These are phyloP conservation scores for Pseudogymnoascus sp. DNA, from an alignment of 2,329 filamentous ascomycete genomes.

Conservation along the genomic window DNA sequence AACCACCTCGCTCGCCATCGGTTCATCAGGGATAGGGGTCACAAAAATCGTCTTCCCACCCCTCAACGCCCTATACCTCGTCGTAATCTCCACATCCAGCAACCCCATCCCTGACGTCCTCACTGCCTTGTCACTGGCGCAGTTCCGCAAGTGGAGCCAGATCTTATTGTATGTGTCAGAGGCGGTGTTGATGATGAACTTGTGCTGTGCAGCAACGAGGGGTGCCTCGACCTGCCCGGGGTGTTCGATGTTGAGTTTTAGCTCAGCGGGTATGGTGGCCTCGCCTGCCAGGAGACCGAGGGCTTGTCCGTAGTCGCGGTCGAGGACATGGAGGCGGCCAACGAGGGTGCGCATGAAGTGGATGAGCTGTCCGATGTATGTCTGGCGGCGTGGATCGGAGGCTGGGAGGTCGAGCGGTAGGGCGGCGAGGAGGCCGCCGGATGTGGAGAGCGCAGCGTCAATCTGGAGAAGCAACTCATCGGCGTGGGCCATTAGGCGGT, in stretches of 20 bases:
- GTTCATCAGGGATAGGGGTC: slow-evolving; percentile 40
- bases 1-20: slow-evolving; percentile 41
- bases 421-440: slow-evolving; percentile 50
- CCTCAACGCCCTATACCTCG: slow-evolving; percentile 48
- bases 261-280: slow-evolving; percentile 44
- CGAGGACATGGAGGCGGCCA: slow-evolving; percentile 51
- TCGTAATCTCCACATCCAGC: slow-evolving; percentile 43
- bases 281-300: slow-evolving; percentile 46
- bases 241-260: slow-evolving; percentile 48
- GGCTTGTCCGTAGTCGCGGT: slow-evolving; percentile 46
- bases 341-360: slow-evolving; percentile 48
- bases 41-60: slow-evolving; percentile 46
- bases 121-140: slow-evolving; percentile 23
- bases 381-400: slow-evolving; percentile 39
- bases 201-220: slow-evolving; percentile 50
- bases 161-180: slow-evolving; percentile 32
- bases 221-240: slow-evolving; percentile 43
- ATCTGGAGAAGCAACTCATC: slow-evolving; percentile 55
- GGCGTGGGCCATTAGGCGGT: slow-evolving; percentile 48
- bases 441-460: slow-evolving; percentile 51
- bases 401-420: slow-evolving; percentile 41
- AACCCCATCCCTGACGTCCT: slow-evolving; percentile 35
- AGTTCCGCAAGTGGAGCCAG: slow-evolving; percentile 38
- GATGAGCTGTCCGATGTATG: slow-evolving; percentile 53
- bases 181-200: slow-evolving; percentile 49